Percentiles rank a stretch among this genome's conserved stretches.
Conservation (phyloP, 2,329 filamentous ascomycete genomes). For the Nectriaceae sp. region DNA sequence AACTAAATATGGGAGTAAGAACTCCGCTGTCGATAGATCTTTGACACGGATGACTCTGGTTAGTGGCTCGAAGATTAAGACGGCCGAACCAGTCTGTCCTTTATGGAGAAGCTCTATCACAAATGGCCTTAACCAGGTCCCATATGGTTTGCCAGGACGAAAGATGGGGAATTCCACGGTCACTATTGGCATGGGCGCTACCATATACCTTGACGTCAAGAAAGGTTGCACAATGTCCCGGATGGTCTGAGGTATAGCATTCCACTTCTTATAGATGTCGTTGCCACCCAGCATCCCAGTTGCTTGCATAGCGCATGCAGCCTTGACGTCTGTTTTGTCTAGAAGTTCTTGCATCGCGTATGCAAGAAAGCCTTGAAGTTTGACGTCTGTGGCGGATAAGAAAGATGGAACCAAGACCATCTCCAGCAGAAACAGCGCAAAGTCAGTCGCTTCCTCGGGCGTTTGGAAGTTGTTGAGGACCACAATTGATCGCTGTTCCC, state of each 20-base stretch:
- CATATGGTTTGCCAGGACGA: slow-evolving; percentile 66
- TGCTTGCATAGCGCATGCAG: slow-evolving; percentile 48
- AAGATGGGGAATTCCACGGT: slow-evolving; percentile 78
- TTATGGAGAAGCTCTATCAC: slow-evolving; percentile 81
- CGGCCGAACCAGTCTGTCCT: slow-evolving; percentile 72
- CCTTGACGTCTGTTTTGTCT: slow-evolving; percentile 72
- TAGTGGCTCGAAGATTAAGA: slow-evolving; percentile 78
- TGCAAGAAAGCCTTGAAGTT: slow-evolving; percentile 86
- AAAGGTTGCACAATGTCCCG: slow-evolving; percentile 87
- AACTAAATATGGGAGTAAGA: slow-evolving; percentile 84
- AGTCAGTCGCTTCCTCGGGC: slow-evolving; percentile 78
- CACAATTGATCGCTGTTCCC: slow-evolving; percentile 80
- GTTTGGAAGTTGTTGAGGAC: slow-evolving; percentile 84
- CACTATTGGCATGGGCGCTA: slow-evolving; percentile 62
- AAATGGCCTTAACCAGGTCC: slow-evolving; percentile 78
- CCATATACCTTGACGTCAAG: slow-evolving; percentile 77
- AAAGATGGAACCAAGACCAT: slow-evolving; percentile 90
- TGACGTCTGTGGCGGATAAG: slow-evolving; percentile 83
- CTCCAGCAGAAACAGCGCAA: slow-evolving; percentile 82
- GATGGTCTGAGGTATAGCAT: slow-evolving; percentile 72
- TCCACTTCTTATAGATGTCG: slow-evolving; percentile 73
- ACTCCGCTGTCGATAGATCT: slow-evolving; percentile 82
- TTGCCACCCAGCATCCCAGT: slow-evolving; percentile 49
- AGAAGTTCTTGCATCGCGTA: slow-evolving; percentile 94
- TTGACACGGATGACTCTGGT: slow-evolving; percentile 82